Base-by-base conservation (phyloP, 73 alveolate species). In the Paramecium sexaurelia region DNA sequence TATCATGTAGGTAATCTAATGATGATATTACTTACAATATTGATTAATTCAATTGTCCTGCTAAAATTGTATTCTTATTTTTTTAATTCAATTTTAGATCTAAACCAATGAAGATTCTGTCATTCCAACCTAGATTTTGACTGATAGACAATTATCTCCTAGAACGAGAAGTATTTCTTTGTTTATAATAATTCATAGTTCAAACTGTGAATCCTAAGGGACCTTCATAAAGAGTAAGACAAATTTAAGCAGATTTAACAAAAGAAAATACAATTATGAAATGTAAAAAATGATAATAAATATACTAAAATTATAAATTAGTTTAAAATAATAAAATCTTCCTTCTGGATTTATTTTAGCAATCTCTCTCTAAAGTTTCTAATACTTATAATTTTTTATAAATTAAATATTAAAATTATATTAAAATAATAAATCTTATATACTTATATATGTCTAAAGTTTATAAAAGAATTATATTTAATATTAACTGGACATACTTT, bases 141-240 rank as follows among this genome's bases (percentile, higher is more conserved):
- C 86, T 11, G 86, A 71, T 32, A 32, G 86, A 37, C 15, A 71
- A 71, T 29, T 40, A 35, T 71, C 86, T 35, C 86, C 86, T 7
- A 71, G 56, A 35, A 71, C 66, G 11, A 71, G 56, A 71, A 71
- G 86, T 71, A 71, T n/a, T 5, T 27, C 26, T 7, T 61, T 1
- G 3, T 10, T 26, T 61, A 51, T 51, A 51, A n/a, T 51, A 2
- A 11, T 10, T 29, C 37, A 22, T 61, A 61, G 83, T 61, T 61
- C 26, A 61, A 61, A 61, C 83, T 10, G 83, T 61, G 43, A 61
- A 61, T 61, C 83, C 47, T 1, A 61, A 61, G 24, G 83, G 83
- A 29, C 83, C 41, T 29, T 1, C 24, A 1, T 61, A 26, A 26
- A 61, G 24, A 32, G 47, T 61, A 61, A 10, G 83, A 61, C 26